phyloP scores from a whole-genome alignment of 495 filamentous ascomycete genomes.

The Glutinoglossum americanum region DNA sequence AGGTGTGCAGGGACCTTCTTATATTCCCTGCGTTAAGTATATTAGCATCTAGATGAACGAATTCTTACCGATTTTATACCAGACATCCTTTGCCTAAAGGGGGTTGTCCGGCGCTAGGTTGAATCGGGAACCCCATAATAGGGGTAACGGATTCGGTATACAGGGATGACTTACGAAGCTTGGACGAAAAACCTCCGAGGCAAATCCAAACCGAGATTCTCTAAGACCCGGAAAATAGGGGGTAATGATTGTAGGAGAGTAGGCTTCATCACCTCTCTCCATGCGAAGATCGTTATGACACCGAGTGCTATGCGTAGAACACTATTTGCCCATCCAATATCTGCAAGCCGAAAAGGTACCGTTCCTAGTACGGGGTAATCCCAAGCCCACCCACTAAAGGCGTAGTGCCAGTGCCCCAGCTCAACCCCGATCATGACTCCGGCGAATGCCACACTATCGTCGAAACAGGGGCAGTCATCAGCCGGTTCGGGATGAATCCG shows the following conservation, averaged over 20 bases:
- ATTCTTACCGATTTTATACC: not conserved
- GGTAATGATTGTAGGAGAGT: conserved; percentile 54
- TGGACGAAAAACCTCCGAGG: conserved; percentile 77
- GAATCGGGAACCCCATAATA: too few relatives aligned
- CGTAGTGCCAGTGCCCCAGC: conserved; percentile 61
- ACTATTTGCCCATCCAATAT: conserved; percentile 37
- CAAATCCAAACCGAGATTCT: conserved; percentile 51
- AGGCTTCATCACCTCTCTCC: conserved; percentile 77
- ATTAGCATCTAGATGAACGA: conserved; percentile 2
- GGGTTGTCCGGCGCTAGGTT: too few relatives aligned
- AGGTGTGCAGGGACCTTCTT: conserved; percentile 56
- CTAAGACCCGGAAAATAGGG: conserved; percentile 68
- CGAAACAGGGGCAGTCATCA: conserved; percentile 93
- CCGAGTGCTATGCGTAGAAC: conserved; percentile 50
- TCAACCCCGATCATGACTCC: conserved; percentile 71
- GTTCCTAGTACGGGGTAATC: conserved; percentile 31
- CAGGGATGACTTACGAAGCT: conserved; percentile 41
- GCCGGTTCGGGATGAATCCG: conserved; percentile 88
- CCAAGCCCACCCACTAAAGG: conserved; percentile 30
- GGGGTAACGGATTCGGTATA: too few relatives aligned
- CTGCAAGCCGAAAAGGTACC: conserved; percentile 39
- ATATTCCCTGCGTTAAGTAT: conserved; percentile 39
- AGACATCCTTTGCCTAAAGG: too few relatives aligned
- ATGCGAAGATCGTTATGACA: conserved; percentile 63
- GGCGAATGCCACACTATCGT: conserved; percentile 85